Base-by-base conservation (phyloP, 2,329 filamentous ascomycete species). In the Aspergillus luchuensis region DNA sequence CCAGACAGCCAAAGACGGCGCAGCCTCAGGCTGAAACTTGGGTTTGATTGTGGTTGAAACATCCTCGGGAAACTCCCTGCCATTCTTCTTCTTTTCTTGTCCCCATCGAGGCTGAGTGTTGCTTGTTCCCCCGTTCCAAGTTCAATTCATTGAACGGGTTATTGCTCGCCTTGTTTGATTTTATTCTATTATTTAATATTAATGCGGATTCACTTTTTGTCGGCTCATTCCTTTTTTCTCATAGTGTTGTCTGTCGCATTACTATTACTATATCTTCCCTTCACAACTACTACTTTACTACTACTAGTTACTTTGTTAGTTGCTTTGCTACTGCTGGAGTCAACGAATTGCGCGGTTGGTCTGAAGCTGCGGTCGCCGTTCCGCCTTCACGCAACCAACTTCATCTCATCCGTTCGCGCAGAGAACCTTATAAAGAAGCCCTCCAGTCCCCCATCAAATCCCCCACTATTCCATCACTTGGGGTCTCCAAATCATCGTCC, bases 321-420 rank as follows among this genome's bases (percentile, higher is more conserved):
- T 19, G 39, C 39, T n/a, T 8, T 28, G 25, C 25, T 28, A 3
- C 39, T 19, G 17, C 39, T n/a, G 39, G n/a, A n/a, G 39, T 17
- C 28, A 25, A 45, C n/a, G 61, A 72, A 73, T 65, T 73, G 68
- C 71, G 70, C 68, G 61, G 67, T 67, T 73, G 69, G 71, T 71
- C 69, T 66, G 71, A 64, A 61, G 68, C 67, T 73, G 69, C 71
- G 72, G 69, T 58, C 45, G 47, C 61, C 68, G 60, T 64, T 67
- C 68, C 69, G 71, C 69, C 72, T 70, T 64, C 66, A 66, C 69
- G 71, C 55, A 66, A 66, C 68, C 71, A 70, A 72, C 72, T 68
- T 74, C 73, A 76, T 69, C 68, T 76, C 74, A 71, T 72, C 72
- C 71, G 71, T 70, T 70, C 74, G 70, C 76, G 74, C 74, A 76